A percentile compares a stretch with the other conserved stretches of the same genome.
phyloP scores from a whole-genome alignment of 2,329 filamentous ascomycete species.

The Aspergillus oerlinghausenensis region DNA sequence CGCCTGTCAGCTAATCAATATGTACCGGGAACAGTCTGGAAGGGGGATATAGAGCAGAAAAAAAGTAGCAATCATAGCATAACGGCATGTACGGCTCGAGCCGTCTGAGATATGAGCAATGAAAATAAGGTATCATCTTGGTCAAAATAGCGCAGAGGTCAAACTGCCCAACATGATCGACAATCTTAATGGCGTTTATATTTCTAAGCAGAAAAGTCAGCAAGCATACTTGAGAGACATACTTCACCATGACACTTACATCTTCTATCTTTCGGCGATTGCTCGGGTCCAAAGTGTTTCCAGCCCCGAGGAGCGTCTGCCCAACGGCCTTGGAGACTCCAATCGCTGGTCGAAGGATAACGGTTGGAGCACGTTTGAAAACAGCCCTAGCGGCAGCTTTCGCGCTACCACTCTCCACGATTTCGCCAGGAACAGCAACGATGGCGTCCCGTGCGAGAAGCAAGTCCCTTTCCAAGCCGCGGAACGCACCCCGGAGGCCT shows the following conservation, averaged over 20 bases:
- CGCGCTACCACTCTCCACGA: slow-evolving; percentile 80
- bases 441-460: slow-evolving; percentile 83
- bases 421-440: slow-evolving; percentile 86
- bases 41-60: not conserved
- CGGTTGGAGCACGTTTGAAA: slow-evolving; percentile 78
- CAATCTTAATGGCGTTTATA: slow-evolving; percentile 37
- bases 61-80: not conserved
- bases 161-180: not conserved
- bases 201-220: slow-evolving; percentile 30
- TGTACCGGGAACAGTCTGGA: not conserved
- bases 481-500: slow-evolving; percentile 76
- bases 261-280: slow-evolving; percentile 80
- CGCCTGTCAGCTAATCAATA: not conserved
- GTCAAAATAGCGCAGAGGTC: not conserved
- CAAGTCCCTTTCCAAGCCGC: slow-evolving; percentile 81
- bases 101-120: not conserved
- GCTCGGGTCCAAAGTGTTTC: slow-evolving; percentile 80
- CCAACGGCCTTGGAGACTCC: slow-evolving; percentile 85
- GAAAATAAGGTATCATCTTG: not conserved
- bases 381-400: slow-evolving; percentile 75
- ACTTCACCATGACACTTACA: slow-evolving; percentile 57
- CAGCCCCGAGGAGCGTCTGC: slow-evolving; percentile 84
- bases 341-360: slow-evolving; percentile 84
- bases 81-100: not conserved
- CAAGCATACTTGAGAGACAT: not conserved